Percentiles rank a stretch among this genome's conserved stretches.
Evolutionary conservation across 1,284 basidiomycete genomes (phyloP).

Genomic region (Pholiota adiposa): DNA sequence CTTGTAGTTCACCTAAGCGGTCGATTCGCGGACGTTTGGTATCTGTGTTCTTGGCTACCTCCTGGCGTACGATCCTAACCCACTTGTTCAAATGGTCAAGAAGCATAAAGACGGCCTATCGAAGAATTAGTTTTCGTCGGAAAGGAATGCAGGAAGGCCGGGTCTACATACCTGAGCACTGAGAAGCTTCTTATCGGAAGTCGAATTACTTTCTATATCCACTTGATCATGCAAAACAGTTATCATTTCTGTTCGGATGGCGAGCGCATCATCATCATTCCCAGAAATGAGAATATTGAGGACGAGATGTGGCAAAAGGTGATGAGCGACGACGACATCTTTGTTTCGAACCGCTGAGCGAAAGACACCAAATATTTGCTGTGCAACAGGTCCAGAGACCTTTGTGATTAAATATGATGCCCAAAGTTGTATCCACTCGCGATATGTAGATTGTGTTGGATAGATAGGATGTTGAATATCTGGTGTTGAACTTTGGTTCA

Average conservation of each 20-base stretch:
- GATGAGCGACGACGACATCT: conserved; percentile 90
- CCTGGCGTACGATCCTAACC: conserved; percentile 73
- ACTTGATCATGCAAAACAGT: conserved; percentile 91
- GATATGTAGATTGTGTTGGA: conserved; percentile 75
- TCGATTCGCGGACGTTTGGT: conserved; percentile 50
- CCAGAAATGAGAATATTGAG: conserved; percentile 88
- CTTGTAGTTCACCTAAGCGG: conserved; percentile 45
- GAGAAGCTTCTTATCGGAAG: conserved; percentile 79
- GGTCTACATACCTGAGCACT: conserved; percentile 86
- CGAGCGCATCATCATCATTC: conserved; percentile 58
- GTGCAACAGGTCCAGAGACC: conserved; percentile 60
- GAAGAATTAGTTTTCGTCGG: not conserved
- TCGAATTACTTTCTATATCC: conserved; percentile 56
- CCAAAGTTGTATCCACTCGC: conserved; percentile 97
- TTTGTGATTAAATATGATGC: conserved; percentile 82
- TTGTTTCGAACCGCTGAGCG: conserved; percentile 82
- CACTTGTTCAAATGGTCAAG: conserved; percentile 96
- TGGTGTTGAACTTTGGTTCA: conserved; percentile 42
- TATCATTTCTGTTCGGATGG: conserved; percentile 80
- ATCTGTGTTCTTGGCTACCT: conserved; percentile 54
- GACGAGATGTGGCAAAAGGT: conserved; percentile 92
- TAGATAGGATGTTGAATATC: conserved; percentile 78
- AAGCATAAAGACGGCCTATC: conserved; percentile 88
- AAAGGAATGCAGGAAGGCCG: not conserved
- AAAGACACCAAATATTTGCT: conserved; percentile 81